These are phyloP conservation scores for Metarhizium guizhouense DNA, from an alignment of 2,329 filamentous ascomycete genomes.

Conservation along the genomic window DNA sequence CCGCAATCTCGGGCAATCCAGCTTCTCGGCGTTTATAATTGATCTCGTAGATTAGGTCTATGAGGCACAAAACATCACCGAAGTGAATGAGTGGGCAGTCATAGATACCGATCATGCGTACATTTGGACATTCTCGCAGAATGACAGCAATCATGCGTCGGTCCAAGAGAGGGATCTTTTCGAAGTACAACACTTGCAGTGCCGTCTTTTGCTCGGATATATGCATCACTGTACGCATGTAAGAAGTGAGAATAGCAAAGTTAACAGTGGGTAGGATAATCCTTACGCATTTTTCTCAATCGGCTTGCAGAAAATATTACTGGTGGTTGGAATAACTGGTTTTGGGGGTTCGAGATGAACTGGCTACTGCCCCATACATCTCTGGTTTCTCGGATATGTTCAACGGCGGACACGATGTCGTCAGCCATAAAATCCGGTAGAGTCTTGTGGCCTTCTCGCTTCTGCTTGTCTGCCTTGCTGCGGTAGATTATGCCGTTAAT, in stretches of 20 bases:
- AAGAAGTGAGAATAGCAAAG: background rate
- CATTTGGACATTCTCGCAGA: slow-evolving; percentile 20
- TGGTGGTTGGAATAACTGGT: slow-evolving; percentile 7
- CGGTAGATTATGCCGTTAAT: background rate
- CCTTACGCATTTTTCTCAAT: slow-evolving; percentile 16
- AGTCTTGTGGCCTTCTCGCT: background rate
- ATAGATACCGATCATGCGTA: slow-evolving; percentile 27
- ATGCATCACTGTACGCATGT: slow-evolving; percentile 12
- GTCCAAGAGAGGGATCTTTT: slow-evolving; percentile 22
- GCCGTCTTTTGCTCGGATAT: slow-evolving; percentile 11
- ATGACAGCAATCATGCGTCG: slow-evolving; percentile 25
- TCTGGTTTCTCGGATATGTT: slow-evolving; percentile 1
- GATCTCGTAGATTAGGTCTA: slow-evolving; percentile 27
- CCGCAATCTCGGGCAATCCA: slow-evolving; percentile 10
- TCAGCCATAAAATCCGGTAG: slow-evolving; percentile 3
- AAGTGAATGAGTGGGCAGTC: slow-evolving; percentile 27
- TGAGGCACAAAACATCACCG: slow-evolving; percentile 23
- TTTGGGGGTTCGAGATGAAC: slow-evolving; percentile 5
- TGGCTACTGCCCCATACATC: slow-evolving; percentile 10
- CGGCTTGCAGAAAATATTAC: slow-evolving; percentile 6
- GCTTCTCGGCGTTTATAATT: slow-evolving; percentile 15
- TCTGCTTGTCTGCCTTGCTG: background rate
- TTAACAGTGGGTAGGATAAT: background rate
- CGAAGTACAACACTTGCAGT: slow-evolving; percentile 20
- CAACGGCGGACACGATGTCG: slow-evolving; percentile 1